phyloP scores from a whole-genome alignment of 2,329 filamentous ascomycete genomes.

The Aspergillus sp. region DNA sequence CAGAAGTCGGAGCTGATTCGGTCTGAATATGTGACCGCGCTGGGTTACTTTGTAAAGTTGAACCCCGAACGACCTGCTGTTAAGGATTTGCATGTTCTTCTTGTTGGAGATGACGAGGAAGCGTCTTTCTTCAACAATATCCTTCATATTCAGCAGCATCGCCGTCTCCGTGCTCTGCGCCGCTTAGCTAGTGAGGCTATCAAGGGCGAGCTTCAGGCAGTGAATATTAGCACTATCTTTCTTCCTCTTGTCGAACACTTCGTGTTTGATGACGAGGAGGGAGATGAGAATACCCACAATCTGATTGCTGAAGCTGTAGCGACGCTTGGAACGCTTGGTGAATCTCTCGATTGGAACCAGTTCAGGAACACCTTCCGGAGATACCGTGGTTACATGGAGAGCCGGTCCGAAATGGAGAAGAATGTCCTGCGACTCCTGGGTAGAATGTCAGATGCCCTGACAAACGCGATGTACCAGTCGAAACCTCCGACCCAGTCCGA shows the following conservation, averaged over 20 bases:
- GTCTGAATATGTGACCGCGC: constrained; percentile 69
- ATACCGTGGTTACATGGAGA: constrained; percentile 74
- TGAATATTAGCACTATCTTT: constrained; percentile 78
- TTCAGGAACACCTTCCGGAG: constrained; percentile 78
- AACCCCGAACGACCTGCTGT: constrained; percentile 66
- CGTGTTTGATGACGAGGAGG: constrained; percentile 67
- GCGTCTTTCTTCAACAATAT: constrained; percentile 89
- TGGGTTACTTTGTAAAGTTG: constrained; percentile 68
- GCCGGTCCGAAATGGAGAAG: constrained; percentile 77
- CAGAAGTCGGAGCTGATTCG: constrained; percentile 79
- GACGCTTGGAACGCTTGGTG: constrained; percentile 67
- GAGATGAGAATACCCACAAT: constrained; percentile 71
- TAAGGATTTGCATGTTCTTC: constrained; percentile 64
- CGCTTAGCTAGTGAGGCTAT: constrained; percentile 64
- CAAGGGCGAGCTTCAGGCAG: constrained; percentile 59
- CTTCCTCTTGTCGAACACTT: constrained; percentile 92
- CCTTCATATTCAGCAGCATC: constrained; percentile 79
- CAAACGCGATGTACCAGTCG: constrained; percentile 42
- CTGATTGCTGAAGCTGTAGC: constrained; percentile 79
- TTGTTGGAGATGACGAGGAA: constrained; percentile 67
- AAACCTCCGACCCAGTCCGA: constrained; percentile 11
- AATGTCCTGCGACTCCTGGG: constrained; percentile 75
- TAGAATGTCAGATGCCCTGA: constrained; percentile 71
- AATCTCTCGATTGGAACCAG: constrained; percentile 80
- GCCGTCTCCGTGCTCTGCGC: constrained; percentile 75